phyloP scores from a whole-genome alignment of 2,329 filamentous ascomycete genomes.

The Colletotrichum phormii region DNA sequence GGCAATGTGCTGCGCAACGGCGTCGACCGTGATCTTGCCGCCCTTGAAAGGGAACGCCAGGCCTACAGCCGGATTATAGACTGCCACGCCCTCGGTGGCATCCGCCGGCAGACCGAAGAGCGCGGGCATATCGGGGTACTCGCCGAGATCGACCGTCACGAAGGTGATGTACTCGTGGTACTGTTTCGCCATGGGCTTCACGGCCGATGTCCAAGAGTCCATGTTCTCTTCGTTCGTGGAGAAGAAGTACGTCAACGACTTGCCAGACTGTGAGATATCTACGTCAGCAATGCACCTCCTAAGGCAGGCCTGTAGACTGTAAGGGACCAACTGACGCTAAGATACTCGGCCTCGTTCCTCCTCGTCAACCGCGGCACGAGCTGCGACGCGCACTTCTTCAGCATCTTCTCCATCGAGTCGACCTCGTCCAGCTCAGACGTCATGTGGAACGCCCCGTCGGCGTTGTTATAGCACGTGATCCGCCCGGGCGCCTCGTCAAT shows the following conservation, averaged over 20 bases:
- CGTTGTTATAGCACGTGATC: constrained; percentile 55
- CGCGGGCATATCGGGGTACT: constrained; percentile 57
- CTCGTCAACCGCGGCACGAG: constrained; percentile 58
- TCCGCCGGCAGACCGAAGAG: constrained; percentile 51
- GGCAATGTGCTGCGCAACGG: constrained; percentile 55
- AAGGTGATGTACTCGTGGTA: constrained; percentile 62
- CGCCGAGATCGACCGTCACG: constrained; percentile 57
- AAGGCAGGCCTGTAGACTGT: not conserved
- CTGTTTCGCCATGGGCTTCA: constrained; percentile 51
- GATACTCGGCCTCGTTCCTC: constrained; percentile 54
- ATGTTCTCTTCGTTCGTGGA: constrained; percentile 43
- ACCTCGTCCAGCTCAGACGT: constrained; percentile 47
- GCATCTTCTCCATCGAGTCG: constrained; percentile 49
- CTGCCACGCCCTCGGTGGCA: constrained; percentile 48
- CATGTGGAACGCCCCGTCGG: constrained; percentile 49
- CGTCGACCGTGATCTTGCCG: constrained; percentile 45
- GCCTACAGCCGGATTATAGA: constrained; percentile 58
- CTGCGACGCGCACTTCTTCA: constrained; percentile 51
- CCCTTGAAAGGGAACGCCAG: constrained; percentile 53
- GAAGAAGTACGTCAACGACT: constrained; percentile 52
- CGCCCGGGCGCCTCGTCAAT: constrained; percentile 33
- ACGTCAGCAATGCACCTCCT: not conserved
- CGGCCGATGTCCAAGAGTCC: constrained; percentile 50
- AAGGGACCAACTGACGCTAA: not conserved
- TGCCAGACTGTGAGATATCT: constrained; percentile 45